phyloP scores from a whole-genome alignment of 2,329 filamentous ascomycete species.

The Fusarium sp. region DNA sequence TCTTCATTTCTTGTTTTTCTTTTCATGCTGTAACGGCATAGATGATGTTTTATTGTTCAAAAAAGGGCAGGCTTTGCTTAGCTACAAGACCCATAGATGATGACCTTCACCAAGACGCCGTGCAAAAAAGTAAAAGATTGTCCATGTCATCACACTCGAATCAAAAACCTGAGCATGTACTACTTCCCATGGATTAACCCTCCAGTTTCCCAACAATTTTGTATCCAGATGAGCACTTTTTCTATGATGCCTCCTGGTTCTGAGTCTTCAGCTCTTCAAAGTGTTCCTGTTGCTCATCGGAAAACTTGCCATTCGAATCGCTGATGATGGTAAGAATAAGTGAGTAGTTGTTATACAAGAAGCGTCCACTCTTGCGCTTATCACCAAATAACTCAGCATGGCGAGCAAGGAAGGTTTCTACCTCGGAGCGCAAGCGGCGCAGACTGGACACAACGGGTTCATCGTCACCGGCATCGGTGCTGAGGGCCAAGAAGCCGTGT shows the following conservation, averaged over 20 bases:
- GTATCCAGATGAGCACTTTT: not conserved
- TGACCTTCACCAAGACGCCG: slow-evolving; percentile 44
- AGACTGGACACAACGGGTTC: slow-evolving; percentile 91
- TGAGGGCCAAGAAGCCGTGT: slow-evolving; percentile 85
- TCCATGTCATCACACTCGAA: slow-evolving; percentile 34
- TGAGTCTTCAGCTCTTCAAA: slow-evolving; percentile 76
- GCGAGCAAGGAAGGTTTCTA: slow-evolving; percentile 85
- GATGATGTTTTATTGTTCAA: slow-evolving; percentile 16
- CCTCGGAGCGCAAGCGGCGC: slow-evolving; percentile 80
- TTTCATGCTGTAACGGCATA: slow-evolving; percentile 14
- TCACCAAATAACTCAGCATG: slow-evolving; percentile 83
- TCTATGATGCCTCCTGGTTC: slow-evolving; percentile 61
- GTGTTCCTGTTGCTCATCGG: slow-evolving; percentile 79
- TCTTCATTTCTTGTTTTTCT: not conserved
- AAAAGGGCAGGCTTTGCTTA: slow-evolving; percentile 24
- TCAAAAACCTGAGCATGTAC: slow-evolving; percentile 17
- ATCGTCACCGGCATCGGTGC: slow-evolving; percentile 91
- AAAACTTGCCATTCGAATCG: slow-evolving; percentile 79
- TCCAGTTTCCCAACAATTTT: slow-evolving; percentile 1
- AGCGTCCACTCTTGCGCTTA: slow-evolving; percentile 83
- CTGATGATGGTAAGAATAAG: slow-evolving; percentile 93
- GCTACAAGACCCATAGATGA: slow-evolving; percentile 30
- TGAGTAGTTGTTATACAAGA: slow-evolving; percentile 96
- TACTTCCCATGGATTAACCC: slow-evolving; percentile 8
- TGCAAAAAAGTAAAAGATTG: slow-evolving; percentile 37